Percentiles rank a stretch among this genome's conserved stretches.
Evolutionary conservation across 1,139 yeast genomes (phyloP).

Genomic region (Kurtzmaniella quercitrusa): DNA sequence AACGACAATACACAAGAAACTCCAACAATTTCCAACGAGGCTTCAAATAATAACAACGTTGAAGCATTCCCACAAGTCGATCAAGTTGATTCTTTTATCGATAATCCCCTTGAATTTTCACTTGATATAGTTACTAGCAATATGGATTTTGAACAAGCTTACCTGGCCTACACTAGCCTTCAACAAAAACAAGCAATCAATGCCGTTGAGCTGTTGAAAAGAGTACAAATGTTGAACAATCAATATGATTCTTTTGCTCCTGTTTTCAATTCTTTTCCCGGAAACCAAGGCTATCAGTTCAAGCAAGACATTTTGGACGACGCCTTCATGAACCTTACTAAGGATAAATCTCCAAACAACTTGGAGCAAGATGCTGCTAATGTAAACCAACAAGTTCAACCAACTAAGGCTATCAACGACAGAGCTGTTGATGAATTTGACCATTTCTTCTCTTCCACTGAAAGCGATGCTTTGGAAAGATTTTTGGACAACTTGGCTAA

Average conservation of each 20-base stretch:
- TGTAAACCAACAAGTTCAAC: conserved; percentile 6
- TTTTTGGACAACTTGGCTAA: conserved; percentile 43
- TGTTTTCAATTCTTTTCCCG: conserved; percentile 5
- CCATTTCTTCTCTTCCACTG: conserved; percentile 42
- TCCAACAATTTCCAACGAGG: background rate
- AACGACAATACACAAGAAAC: background rate
- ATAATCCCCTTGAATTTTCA: conserved; percentile 12
- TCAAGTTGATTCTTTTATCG: background rate
- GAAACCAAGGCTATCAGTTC: conserved; percentile 4
- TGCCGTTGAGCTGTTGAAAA: conserved; percentile 37
- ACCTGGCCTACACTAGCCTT: conserved; percentile 34
- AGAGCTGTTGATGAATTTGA: conserved; percentile 31
- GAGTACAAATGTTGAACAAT: conserved; percentile 32
- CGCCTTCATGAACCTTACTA: background rate
- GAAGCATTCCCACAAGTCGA: background rate
- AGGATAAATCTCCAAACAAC: background rate
- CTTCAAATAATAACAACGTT: background rate
- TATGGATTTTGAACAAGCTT: conserved; percentile 49
- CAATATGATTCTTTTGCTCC: conserved; percentile 12
- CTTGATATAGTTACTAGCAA: conserved; percentile 33
- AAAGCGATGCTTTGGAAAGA: conserved; percentile 41
- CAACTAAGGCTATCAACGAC: conserved; percentile 7
- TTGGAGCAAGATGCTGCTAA: background rate
- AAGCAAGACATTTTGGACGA: background rate
- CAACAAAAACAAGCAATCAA: conserved; percentile 37